Percentiles rank a stretch among this genome's conserved stretches.
Conservation (phyloP, 192 early-diverging fungal species). For the Spinellus fusiger region DNA sequence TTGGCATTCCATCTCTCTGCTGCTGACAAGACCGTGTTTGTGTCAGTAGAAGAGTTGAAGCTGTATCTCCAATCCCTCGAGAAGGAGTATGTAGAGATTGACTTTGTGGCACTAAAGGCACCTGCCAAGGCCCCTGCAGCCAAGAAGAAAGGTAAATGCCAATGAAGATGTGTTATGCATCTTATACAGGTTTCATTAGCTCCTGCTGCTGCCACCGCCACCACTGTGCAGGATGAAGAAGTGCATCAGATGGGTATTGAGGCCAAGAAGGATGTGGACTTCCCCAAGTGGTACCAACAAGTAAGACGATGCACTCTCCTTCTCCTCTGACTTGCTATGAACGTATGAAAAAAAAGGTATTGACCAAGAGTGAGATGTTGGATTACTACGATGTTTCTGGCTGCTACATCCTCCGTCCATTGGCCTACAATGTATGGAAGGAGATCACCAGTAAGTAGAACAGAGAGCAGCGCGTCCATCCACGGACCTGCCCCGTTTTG, state of each 20-base stretch:
- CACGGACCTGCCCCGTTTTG: too few species aligned
- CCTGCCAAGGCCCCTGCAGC: conserved; percentile 35
- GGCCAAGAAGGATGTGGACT: conserved; percentile 84
- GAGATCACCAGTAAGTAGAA: conserved; percentile 82
- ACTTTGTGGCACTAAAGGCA: conserved; percentile 46
- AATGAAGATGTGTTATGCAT: neutral
- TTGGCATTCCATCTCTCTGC: conserved; percentile 68
- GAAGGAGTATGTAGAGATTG: conserved; percentile 41
- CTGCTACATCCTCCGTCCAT: conserved; percentile 97
- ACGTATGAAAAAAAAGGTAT: conserved; percentile 20
- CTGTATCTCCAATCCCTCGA: conserved; percentile 49
- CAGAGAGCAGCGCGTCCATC: neutral
- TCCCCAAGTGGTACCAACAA: conserved; percentile 90
- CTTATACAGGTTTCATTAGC: conserved; percentile 1
- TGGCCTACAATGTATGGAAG: conserved; percentile 95
- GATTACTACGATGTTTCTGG: conserved; percentile 98
- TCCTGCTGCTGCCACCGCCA: neutral
- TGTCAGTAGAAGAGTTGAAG: conserved; percentile 49
- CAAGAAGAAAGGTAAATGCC: conserved; percentile 32
- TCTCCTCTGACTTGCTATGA: neutral
- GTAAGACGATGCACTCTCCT: too few species aligned
- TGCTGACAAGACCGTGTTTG: conserved; percentile 50
- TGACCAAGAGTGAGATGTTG: conserved; percentile 93
- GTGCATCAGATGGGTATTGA: conserved; percentile 80
- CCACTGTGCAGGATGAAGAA: conserved; percentile 42